A percentile compares a stretch with the other conserved stretches of the same genome.
Evolutionary conservation across 305 asterid species (phyloP).

Genomic region (Fraxinus xanthoxyloides): DNA sequence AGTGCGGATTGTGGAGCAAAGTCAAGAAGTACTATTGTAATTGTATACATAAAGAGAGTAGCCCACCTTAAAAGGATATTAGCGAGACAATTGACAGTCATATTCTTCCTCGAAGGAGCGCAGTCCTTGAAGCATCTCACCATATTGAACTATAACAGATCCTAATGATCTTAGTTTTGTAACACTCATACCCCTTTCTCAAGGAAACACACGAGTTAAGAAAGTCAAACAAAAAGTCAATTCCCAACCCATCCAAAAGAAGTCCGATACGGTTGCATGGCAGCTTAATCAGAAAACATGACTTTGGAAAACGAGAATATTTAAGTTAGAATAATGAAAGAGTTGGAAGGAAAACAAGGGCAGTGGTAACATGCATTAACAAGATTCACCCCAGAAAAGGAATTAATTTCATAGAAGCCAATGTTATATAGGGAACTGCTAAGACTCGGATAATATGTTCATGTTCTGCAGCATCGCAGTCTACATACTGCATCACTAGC

Average conservation of each 20-base stretch:
- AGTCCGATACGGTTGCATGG: not conserved
- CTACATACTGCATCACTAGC: not conserved
- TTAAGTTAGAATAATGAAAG: not conserved
- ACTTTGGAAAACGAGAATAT: not conserved
- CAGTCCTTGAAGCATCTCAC: not conserved
- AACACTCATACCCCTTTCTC: not conserved
- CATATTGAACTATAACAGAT: not conserved
- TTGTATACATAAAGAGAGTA: not conserved
- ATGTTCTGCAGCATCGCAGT: not conserved
- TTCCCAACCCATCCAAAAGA: not conserved
- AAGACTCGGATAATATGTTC: not conserved
- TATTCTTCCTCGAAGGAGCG: not conserved
- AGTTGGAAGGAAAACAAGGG: not conserved
- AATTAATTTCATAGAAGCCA: not conserved
- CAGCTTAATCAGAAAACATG: not conserved
- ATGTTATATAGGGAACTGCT: not conserved
- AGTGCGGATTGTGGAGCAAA: not conserved
- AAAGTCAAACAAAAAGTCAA: not conserved
- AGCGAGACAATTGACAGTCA: not conserved
- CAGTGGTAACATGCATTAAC: not conserved
- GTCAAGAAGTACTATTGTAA: not conserved
- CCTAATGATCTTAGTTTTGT: not conserved
- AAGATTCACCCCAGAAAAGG: not conserved
- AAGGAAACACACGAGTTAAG: not conserved
- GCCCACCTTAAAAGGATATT: not conserved